Percentiles rank a stretch among this genome's conserved stretches.
phyloP scores from a whole-genome alignment of 495 filamentous ascomycete genomes.

The Neurospora intermedia region DNA sequence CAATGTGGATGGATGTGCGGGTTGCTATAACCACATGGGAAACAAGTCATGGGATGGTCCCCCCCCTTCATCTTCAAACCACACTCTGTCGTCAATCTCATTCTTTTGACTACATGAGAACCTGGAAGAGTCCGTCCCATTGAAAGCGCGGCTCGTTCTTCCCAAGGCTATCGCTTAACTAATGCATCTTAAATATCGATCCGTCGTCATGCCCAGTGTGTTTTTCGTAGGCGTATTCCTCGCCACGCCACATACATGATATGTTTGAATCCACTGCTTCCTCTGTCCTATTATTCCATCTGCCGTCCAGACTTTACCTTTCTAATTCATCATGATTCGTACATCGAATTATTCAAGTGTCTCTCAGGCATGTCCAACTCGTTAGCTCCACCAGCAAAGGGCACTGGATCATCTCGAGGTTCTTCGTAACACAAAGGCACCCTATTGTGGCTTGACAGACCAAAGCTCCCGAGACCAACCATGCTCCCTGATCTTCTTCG shows the following conservation, averaged over 20 bases:
- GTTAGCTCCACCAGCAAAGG: background rate
- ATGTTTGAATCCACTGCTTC: background rate
- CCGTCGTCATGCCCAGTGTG: background rate
- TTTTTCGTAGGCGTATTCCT: background rate
- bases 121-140: background rate
- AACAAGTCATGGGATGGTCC: conserved; percentile 7
- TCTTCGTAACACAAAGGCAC: background rate
- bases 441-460: conserved; percentile 17
- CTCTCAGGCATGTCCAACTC: background rate
- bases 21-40: conserved; percentile 10
- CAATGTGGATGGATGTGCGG: conserved; percentile 5
- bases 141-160: background rate
- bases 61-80: background rate
- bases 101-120: background rate
- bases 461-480: conserved; percentile 39
- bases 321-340: background rate
- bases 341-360: background rate
- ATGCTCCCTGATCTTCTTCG: conserved; percentile 43
- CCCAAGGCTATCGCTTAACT: background rate
- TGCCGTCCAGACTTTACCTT: background rate
- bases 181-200: background rate
- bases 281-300: background rate
- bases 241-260: background rate
- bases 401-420: background rate
- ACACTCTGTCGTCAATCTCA: background rate